A percentile compares a stretch with the other conserved stretches of the same genome.
Conservation (phyloP, 805 yeast genomes). For the Lipomyces starkeyi region DNA sequence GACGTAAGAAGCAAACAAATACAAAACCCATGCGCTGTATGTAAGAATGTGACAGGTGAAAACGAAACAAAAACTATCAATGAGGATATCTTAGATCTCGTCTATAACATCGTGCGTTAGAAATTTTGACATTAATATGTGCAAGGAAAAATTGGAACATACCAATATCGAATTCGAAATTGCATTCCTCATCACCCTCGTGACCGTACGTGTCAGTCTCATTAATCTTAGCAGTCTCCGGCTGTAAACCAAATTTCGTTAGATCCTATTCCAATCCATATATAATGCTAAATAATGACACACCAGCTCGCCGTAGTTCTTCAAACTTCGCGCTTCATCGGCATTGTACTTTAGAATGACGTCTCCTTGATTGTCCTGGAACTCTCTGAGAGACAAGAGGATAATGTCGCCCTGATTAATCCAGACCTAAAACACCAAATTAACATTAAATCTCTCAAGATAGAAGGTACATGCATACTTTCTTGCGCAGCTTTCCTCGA, state of each 20-base stretch:
- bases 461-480: conserved; percentile 56
- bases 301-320: conserved; percentile 85
- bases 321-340: conserved; percentile 97
- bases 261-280: background rate
- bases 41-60: background rate
- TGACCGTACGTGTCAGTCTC: conserved; percentile 97
- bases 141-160: background rate
- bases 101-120: conserved; percentile 43
- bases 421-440: conserved; percentile 59
- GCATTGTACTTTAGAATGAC: conserved; percentile 95
- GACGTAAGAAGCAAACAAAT: background rate
- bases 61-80: background rate
- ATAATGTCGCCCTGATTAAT: conserved; percentile 98
- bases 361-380: conserved; percentile 98
- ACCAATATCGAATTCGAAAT: conserved; percentile 92
- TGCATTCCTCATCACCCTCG: conserved; percentile 96
- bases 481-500: conserved; percentile 98
- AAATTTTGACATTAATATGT: background rate
- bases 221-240: conserved; percentile 95
- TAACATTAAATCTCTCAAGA: background rate
- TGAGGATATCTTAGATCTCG: conserved; percentile 65
- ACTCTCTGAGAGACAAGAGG: conserved; percentile 93
- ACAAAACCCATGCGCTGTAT: conserved; percentile 8
- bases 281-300: background rate
- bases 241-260: conserved; percentile 47